Base-by-base conservation (phyloP, 2,329 filamentous ascomycete genomes). In the Catunica adiposa region DNA sequence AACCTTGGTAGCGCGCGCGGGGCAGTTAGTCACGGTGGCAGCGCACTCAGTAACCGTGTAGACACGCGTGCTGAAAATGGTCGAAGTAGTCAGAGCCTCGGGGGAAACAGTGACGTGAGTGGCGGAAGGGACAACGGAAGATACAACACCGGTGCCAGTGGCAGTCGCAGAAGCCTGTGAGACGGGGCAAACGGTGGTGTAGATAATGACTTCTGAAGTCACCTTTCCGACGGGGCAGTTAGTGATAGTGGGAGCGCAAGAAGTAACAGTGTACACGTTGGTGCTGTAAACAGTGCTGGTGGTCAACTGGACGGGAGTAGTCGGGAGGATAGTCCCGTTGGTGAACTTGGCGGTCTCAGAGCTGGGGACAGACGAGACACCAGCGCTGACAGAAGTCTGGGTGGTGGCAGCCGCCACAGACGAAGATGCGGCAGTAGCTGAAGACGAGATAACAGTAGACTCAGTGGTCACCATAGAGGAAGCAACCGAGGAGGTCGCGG, bases 31-130 rank as follows among this genome's bases (percentile, higher is more conserved):
- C 2, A 71, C 65, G 15, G 63, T 62, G 15, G 76, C 68, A 51
- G 70, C 71, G 65, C 77, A 80, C 42, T 73, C 73, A 62, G 73
- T 79, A 65, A 79, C 69, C 61, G 77, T 81, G 60, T 75, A 70
- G 60, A 78, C 63, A 14, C 61, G 61, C 17, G 68, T 71, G 53
- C 66, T 66, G 62, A 65, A 71, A 54, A 72, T 64, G n/a, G 68
- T 69, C 55, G 67, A 70, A 26, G 68, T 69, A 29, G 62, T 63
- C 54, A 53, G 29, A 3, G 40, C 25, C 20, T 40, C 20, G 51
- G 34, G 48, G 0, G 47, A 7, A 6, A 47, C 26, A 8, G 20
- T 51, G 3, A 55, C 44, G 3, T 22, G 22, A 14, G 44, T 42
- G 9, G 44, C 15, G n/a, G 50, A 34, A 11, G 29, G 29, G 5